Base-by-base conservation (phyloP, 225 moss, liverwort and hornwort genomes). In the Physcomitrellopsis africana region DNA sequence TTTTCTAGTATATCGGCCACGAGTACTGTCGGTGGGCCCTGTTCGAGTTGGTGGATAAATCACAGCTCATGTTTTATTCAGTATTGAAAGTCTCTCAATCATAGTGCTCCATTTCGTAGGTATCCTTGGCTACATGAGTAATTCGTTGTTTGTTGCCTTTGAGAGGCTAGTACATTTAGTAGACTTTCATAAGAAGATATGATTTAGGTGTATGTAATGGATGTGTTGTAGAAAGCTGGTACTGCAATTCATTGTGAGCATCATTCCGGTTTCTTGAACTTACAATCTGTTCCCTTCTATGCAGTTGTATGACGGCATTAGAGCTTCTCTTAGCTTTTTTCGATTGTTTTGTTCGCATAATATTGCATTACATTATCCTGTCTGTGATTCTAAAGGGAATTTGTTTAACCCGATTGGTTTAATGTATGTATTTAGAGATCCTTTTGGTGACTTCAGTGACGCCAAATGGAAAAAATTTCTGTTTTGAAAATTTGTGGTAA, bases 401-500 rank as follows among this genome's bases (percentile, higher is more conserved):
- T 49, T 49, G 1, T 24, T 24, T 24, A 24, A 11, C 49, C 7
- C 13, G 49, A 49, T 49, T 49, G 49, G 0, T 49, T 8, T 5
- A 49, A 49, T 14, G 11, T 11, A 3, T 52, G 32, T 52, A 7
- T 17, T 52, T 68, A 18, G 7, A 7, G 32, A 37, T 37, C 32
- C 13, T 20, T 44, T n/a, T 11, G 48, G 52, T 52, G 11, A 17
- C 29, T 19, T 5, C 41, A 53, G 20, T 55, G 54, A 42, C 26
- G 9, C 37, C 66, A 67, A 15, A 16, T 26, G 20, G 15, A 17
- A 46, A n/a, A 41, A 23, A 60, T 59, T 60, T 61, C 19, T 49
- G 32, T 48, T 26, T 41, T 5, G 52, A 44, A 72, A 47, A 67
- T 55, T 60, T 52, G 65, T 65, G 70, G 26, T 8, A 24, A 15